A percentile compares a stretch with the other conserved stretches of the same genome.
phyloP scores from a whole-genome alignment of 768 basidiomycete genomes.

The Agaricus sinodeliciosus region DNA sequence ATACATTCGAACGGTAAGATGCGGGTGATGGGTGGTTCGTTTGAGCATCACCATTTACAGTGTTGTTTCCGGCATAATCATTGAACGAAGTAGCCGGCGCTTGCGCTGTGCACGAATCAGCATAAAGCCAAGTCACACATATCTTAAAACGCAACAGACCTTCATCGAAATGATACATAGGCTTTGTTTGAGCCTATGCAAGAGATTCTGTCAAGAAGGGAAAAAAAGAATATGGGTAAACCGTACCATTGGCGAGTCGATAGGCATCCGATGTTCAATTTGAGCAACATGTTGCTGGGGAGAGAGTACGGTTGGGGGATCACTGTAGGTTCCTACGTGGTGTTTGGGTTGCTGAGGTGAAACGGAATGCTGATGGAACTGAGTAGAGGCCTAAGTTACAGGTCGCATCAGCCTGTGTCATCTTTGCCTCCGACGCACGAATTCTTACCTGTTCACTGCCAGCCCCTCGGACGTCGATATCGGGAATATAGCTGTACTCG shows the following conservation, averaged over 20 bases:
- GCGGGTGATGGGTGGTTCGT: constrained; percentile 2
- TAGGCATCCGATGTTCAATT: neutral
- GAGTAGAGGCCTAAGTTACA: neutral
- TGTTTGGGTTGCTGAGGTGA: neutral
- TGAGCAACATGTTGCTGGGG: neutral
- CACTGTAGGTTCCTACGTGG: neutral
- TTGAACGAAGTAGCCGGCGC: neutral
- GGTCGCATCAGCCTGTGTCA: neutral
- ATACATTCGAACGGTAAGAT: neutral
- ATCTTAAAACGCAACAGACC: neutral
- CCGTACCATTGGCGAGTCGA: neutral
- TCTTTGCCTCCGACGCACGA: neutral
- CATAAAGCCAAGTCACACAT: neutral
- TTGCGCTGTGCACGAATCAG: neutral
- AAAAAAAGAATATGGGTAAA: too few relatives aligned
- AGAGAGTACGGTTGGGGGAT: neutral
- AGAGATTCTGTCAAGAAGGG: neutral
- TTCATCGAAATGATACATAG: constrained; percentile 7
- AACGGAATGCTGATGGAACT: neutral
- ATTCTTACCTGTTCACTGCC: neutral
- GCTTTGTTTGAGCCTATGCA: neutral
- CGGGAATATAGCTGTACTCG: neutral
- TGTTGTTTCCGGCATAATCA: neutral
- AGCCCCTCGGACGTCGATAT: neutral
- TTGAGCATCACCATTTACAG: neutral